These are phyloP conservation scores for Stachybotrys chartarum DNA, from an alignment of 2,329 filamentous ascomycete species.

Conservation along the genomic window DNA sequence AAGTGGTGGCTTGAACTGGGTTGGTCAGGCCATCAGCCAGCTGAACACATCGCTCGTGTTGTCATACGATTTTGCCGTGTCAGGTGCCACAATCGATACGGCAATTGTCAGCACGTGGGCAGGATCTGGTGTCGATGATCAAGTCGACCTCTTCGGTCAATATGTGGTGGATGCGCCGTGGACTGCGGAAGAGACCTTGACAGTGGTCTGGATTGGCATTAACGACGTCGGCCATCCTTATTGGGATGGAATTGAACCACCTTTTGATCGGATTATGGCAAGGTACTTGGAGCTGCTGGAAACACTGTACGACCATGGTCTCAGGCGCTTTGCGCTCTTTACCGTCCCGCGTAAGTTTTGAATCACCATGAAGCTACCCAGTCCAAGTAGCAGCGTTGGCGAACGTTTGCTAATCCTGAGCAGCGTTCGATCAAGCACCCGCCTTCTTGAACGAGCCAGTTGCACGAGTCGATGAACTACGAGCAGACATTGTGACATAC, in stretches of 20 bases:
- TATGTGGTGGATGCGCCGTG: conserved; percentile 4
- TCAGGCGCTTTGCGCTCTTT: neutral
- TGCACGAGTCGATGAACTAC: neutral
- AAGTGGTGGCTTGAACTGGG: conserved; percentile 11
- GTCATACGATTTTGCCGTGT: conserved; percentile 13
- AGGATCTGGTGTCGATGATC: conserved; percentile 7
- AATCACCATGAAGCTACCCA: too few species aligned
- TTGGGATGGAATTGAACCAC: conserved; percentile 8
- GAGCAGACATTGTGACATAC: neutral
- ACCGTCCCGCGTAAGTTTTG: conserved; percentile 2
- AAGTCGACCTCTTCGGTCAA: conserved; percentile 10
- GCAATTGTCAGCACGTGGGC: conserved; percentile 7
- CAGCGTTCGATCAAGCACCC: neutral
- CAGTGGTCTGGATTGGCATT: conserved; percentile 13
- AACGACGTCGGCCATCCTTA: conserved; percentile 13
- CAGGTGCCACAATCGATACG: conserved; percentile 13
- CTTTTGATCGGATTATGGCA: conserved; percentile 5
- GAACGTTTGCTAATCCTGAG: neutral
- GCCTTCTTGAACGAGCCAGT: neutral
- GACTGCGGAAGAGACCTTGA: conserved; percentile 3
- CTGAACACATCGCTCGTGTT: conserved; percentile 9
- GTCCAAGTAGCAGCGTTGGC: too few species aligned
- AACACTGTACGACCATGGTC: neutral
- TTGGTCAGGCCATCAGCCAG: conserved; percentile 9
- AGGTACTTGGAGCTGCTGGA: neutral